Evolutionary conservation across 495 filamentous ascomycete species (phyloP), one percentile per base, ranked within the genome.

Genomic region (Xylaria castorea): DNA sequence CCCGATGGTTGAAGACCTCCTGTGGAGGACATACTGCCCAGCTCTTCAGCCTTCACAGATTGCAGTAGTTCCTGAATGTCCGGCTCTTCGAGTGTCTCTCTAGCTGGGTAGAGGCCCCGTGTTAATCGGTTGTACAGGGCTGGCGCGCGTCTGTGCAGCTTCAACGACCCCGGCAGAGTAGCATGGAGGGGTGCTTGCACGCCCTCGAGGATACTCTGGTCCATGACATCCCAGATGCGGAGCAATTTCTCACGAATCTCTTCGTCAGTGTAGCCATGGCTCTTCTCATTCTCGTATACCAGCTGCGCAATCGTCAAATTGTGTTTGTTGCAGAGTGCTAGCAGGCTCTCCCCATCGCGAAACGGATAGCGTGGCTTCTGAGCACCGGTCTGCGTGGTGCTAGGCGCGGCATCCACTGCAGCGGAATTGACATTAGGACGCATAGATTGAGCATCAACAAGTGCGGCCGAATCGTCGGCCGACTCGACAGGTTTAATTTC

Each of bases 151-250:
- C 80, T 78, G 32, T 79, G 78, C 46, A 81, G 73, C 61, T 80
- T 81, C 32, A 81, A 75, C 14, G 78, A 80, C 1, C 80, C 80
- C 0, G 80, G 80, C 1, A 81, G 62, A 11, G 63, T 77, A 5
- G 77, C 34, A 58, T 79, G 78, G 14, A 74, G 68, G 0, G 80
- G 75, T 40, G 78, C 78, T 50, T 79, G 78, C 18, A 81, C 80
- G 20, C 80, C 78, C 72, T 81, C 78, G 14, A 81, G 63, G 63
- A 81, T 81, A 36, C 80, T 81, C 46, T 81, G 68, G 60, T 81
- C 80, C 80, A 81, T 81, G 48, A 81, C 80, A 42, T 81, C 74
- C 80, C 80, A 81, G 46, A 81, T 81, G 34, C 74, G 72, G 72
- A 81, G 75, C 5, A 81, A 5, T 40, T 80, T 81, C 34, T 71